Conservation (phyloP, 2,329 filamentous ascomycete genomes). For the Trichophyton verrucosum region DNA sequence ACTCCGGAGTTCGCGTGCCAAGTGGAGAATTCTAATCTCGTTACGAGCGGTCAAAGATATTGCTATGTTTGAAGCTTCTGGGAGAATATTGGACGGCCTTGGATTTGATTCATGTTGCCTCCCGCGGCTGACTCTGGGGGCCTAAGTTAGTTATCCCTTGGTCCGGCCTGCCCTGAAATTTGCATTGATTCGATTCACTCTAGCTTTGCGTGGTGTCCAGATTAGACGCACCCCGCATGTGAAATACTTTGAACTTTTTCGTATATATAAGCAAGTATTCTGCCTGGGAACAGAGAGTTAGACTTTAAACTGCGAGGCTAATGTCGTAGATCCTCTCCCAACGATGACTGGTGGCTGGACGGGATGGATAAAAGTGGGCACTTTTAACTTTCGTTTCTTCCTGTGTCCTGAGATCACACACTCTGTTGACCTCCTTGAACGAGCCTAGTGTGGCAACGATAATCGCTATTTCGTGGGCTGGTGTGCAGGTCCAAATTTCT, state of each 20-base stretch:
- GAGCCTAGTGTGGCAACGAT: neutral
- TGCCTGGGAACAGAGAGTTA: neutral
- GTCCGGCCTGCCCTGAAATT: neutral
- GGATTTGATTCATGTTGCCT: neutral
- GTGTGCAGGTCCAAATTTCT: neutral
- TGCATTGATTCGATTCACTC: neutral
- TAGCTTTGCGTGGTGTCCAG: neutral
- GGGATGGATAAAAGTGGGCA: neutral
- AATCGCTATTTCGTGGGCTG: neutral
- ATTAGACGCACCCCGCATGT: neutral
- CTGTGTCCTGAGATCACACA: neutral
- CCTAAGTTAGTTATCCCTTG: neutral
- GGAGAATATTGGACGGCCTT: neutral
- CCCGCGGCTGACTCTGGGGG: no score
- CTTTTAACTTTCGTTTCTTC: constrained; percentile 1
- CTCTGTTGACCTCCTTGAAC: neutral
- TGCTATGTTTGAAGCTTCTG: neutral
- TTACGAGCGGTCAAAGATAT: neutral
- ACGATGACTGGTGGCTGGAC: neutral
- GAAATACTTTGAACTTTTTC: neutral
- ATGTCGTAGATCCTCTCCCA: neutral
- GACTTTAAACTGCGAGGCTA: neutral
- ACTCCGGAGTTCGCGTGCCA: neutral
- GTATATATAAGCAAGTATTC: no score
- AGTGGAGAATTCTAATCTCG: neutral